A percentile compares a stretch with the other conserved stretches of the same genome.
Conservation (phyloP, 2,329 filamentous ascomycete species). For the Cytospora piceicola region DNA sequence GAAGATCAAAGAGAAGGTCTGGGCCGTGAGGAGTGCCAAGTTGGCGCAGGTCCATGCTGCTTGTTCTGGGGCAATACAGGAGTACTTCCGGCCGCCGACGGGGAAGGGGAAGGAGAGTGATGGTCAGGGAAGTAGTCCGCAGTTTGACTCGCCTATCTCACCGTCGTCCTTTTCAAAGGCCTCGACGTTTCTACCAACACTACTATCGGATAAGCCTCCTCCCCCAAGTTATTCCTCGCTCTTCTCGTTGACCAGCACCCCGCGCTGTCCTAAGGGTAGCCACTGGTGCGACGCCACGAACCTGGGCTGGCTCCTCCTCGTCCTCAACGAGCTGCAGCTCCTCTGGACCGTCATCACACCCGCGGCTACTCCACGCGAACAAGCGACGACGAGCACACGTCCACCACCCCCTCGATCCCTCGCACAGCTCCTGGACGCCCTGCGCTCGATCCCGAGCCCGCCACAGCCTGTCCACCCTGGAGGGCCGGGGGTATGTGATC, state of each 20-base stretch:
- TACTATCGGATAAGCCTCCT: background rate
- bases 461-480: constrained; percentile 43
- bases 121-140: background rate
- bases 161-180: background rate
- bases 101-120: background rate
- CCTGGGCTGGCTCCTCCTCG: constrained; percentile 58
- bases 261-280: constrained; percentile 54
- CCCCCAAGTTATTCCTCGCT: constrained; percentile 23
- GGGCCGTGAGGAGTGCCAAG: constrained; percentile 53
- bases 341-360: constrained; percentile 46
- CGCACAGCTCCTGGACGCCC: constrained; percentile 48
- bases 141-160: background rate
- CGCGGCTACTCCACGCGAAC: constrained; percentile 30
- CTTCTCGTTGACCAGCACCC: constrained; percentile 43
- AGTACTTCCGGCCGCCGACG: constrained; percentile 45
- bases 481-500: constrained; percentile 53
- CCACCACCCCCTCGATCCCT: constrained; percentile 44
- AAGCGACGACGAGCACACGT: background rate
- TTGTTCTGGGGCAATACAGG: constrained; percentile 48
- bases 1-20: constrained; percentile 52
- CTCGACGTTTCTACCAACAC: background rate
- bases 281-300: constrained; percentile 57
- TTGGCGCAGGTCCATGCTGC: constrained; percentile 54
- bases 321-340: constrained; percentile 52
- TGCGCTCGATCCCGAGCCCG: constrained; percentile 50